Evolutionary conservation across 2,329 filamentous ascomycete species (phyloP).

Genomic region (Colletotrichum noveboracense): DNA sequence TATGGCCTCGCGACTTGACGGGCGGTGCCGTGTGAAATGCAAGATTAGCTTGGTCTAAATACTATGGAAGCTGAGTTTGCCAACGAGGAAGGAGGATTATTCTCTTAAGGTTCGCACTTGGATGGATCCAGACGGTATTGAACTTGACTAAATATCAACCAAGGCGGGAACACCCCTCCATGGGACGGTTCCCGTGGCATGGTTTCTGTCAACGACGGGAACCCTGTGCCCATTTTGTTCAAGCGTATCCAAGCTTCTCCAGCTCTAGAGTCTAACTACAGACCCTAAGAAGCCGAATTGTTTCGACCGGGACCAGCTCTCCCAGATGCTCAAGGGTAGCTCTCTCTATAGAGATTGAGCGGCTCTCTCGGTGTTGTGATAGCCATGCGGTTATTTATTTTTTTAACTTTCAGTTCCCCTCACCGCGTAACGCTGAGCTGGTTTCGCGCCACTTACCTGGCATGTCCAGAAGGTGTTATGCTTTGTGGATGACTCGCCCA

Average conservation of each 20-base stretch:
- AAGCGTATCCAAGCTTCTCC: neutral
- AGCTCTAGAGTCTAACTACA: neutral
- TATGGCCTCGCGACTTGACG: neutral
- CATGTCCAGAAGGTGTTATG: neutral
- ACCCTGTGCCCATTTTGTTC: neutral
- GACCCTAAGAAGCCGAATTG: neutral
- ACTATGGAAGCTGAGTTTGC: neutral
- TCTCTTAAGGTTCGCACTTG: neutral
- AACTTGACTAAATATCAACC: neutral
- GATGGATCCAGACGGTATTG: neutral
- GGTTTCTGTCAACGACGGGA: neutral
- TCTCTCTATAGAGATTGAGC: neutral
- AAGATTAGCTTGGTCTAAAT: neutral
- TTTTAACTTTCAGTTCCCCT: neutral
- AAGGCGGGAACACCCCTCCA: neutral
- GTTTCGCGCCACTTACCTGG: neutral
- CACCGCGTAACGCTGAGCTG: neutral
- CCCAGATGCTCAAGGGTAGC: neutral
- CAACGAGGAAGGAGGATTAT: neutral
- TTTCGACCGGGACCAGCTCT: neutral
- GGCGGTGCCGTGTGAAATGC: neutral
- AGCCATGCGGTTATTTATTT: neutral
- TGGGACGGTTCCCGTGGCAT: neutral
- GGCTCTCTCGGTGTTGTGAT: neutral
- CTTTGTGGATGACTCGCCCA: slow-evolving; percentile 7